Conservation (phyloP, 331 rosid species). For the Quercus phellos region DNA sequence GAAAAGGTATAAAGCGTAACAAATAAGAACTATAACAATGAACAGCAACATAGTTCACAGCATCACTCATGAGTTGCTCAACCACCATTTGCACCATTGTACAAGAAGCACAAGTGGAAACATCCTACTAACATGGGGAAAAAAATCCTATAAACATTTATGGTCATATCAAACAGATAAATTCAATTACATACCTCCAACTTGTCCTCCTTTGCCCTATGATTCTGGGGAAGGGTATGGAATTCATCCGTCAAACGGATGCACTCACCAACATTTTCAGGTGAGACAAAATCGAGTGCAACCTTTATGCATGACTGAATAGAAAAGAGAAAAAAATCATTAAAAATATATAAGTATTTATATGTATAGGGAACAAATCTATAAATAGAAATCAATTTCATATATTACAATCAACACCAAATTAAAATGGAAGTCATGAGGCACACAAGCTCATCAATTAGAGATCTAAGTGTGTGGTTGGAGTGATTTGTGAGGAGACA, state of each 20-base stretch:
- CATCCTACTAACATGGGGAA: too few species aligned
- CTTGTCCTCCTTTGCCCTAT: constrained; percentile 38
- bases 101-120: neutral
- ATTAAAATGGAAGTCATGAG: too few species aligned
- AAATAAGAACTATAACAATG: neutral
- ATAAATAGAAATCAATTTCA: neutral
- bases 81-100: neutral
- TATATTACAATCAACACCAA: neutral
- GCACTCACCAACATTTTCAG: constrained; percentile 52
- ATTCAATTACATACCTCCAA: constrained; percentile 31
- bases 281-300: constrained; percentile 55
- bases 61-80: neutral
- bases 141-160: too few species aligned
- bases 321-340: neutral
- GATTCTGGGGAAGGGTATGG: constrained; percentile 44
- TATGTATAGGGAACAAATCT: neutral
- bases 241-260: constrained; percentile 46
- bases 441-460: too few species aligned
- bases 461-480: too few species aligned
- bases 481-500: too few species aligned
- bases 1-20: neutral
- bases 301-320: constrained; percentile 54
- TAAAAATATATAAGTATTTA: neutral
- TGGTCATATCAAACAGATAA: neutral
- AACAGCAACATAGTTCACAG: neutral